Evolutionary conservation across 2,329 filamentous ascomycete genomes (phyloP), one percentile per base, ranked within the genome.

Genomic region (Neofusicoccum umdonicola): DNA sequence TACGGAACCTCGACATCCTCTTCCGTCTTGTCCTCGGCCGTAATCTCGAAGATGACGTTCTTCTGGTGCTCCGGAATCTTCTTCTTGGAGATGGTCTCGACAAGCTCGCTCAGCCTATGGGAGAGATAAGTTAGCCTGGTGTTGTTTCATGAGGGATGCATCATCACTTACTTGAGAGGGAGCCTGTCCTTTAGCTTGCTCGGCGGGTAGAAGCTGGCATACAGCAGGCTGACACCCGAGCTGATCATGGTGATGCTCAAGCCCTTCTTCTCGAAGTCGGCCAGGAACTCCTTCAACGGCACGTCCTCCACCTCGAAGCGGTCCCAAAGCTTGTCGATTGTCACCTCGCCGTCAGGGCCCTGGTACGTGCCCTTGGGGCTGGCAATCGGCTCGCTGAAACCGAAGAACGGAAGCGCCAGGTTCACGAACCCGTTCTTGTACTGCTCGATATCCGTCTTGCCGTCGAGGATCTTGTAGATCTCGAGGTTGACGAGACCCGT

Each of bases 351-450:
- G 47, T 91, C 80, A 61, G 89, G 89, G 22, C 92, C 90, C 74
- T 88, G 82, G 81, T 98, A 99, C 72, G 87, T 91, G 68, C 94
- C 91, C 85, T 97, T 98, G 35, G 93, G 92, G 71, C 92, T 97
- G 4, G 89, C 88, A 71, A 99, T 96, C 2, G 95, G 95, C 80
- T 99, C 95, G 73, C 92, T 96, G 85, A 99, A 99, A 44, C 94
- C 94, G 71, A 99, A 97, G 85, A 99, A 98, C 0, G 95, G 95
- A 68, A 99, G 82, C 1, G 95, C 95, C 70, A 99, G 81, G 81
- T 99, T 99, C 80, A 98, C 85, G 79, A 99, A 99, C 15, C 95
- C 95, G 75, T 99, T 99, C 87, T 98, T 98, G 88, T 96, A 99
- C 80, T 98, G 91, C 81, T 98, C 95, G 69, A 97, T 90, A 71